Evolutionary conservation across 2,329 filamentous ascomycete genomes (phyloP).

Genomic region (Escovopsis weberi): DNA sequence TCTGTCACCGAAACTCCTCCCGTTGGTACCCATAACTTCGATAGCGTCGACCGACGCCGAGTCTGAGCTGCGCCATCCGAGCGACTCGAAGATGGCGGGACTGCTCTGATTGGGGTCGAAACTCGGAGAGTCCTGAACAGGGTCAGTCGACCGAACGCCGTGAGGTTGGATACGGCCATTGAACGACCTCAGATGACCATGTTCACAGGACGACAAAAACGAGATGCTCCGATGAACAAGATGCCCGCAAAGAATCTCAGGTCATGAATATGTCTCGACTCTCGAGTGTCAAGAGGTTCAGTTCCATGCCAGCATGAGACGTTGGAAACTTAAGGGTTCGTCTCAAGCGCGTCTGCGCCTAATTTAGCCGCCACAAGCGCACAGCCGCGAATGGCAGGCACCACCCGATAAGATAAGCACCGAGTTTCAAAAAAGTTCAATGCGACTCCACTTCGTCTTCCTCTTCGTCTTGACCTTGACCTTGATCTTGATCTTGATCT

Average conservation of each 20-base stretch:
- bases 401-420: conserved; percentile 6
- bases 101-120: conserved; percentile 8
- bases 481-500: background rate
- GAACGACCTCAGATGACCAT: background rate
- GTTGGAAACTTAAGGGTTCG: background rate
- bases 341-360: background rate
- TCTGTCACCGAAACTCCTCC: conserved; percentile 47
- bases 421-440: conserved; percentile 4
- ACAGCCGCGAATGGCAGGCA: background rate
- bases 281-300: no score
- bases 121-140: conserved; percentile 2
- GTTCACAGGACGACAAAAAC: no score
- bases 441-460: background rate
- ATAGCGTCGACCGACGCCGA: conserved; percentile 32
- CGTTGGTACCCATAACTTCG: conserved; percentile 67
- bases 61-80: conserved; percentile 19
- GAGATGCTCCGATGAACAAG: no score
- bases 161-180: conserved; percentile 9
- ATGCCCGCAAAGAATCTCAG: no score
- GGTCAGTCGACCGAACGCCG: conserved; percentile 5
- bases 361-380: conserved; percentile 1
- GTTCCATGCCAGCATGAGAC: background rate
- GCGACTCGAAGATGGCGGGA: conserved; percentile 8
- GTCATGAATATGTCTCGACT: no score
- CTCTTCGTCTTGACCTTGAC: background rate